Percentiles rank a stretch among this genome's conserved stretches.
Evolutionary conservation across 345 rosid species (phyloP).

Genomic region (Eucalyptus regnans): DNA sequence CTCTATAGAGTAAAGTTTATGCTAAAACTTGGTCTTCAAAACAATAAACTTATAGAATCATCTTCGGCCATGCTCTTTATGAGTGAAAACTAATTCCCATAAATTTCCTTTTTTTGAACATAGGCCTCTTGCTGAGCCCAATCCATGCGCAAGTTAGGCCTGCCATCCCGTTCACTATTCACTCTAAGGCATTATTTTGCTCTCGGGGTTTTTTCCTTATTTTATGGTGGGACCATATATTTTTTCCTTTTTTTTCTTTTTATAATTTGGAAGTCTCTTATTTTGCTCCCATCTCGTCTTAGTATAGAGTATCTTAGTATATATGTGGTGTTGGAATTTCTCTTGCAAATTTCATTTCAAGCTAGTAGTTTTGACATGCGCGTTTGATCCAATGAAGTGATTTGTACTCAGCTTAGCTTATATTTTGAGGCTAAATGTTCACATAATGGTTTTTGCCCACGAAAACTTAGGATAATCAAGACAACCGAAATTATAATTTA

Average conservation of each 20-base stretch:
- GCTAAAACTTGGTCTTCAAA: background rate
- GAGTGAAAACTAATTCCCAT: too few relatives aligned
- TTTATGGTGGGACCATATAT: background rate
- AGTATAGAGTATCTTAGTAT: background rate
- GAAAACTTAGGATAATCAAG: too few relatives aligned
- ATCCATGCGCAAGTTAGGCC: background rate
- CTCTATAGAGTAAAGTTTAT: too few relatives aligned
- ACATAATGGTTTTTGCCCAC: background rate
- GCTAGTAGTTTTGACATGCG: fast-evolving
- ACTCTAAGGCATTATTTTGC: background rate
- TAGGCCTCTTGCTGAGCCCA: background rate
- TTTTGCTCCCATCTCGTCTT: fast-evolving
- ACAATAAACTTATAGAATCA: background rate
- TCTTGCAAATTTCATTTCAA: background rate
- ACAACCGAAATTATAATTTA: fast-evolving
- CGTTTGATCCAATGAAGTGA: fast-evolving
- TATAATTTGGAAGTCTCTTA: background rate
- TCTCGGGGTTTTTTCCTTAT: background rate
- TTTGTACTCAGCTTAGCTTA: background rate
- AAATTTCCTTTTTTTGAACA: background rate
- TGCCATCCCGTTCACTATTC: fast-evolving
- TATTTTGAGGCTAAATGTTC: fast-evolving
- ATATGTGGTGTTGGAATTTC: background rate
- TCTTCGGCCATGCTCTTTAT: background rate
- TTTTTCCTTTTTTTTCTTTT: fast-evolving